These are phyloP conservation scores for Neocatenulostroma microsporum DNA, from an alignment of 2,329 filamentous ascomycete species.

Conservation along the genomic window DNA sequence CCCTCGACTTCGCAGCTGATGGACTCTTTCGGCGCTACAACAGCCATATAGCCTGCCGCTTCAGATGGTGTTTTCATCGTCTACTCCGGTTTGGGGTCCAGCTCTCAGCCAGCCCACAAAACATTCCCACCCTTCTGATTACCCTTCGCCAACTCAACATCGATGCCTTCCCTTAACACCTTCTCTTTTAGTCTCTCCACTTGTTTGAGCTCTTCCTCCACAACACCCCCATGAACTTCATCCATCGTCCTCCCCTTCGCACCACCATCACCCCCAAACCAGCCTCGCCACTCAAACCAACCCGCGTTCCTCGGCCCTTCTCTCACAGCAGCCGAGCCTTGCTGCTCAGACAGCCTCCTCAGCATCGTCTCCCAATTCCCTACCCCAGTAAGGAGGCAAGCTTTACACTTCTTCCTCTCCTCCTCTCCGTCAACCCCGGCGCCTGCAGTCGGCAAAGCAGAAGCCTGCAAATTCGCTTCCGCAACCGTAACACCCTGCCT, in stretches of 20 bases:
- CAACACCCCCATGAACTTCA: slow-evolving; percentile 10
- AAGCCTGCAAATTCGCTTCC: slow-evolving; percentile 43
- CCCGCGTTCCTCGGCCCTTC: slow-evolving; percentile 11
- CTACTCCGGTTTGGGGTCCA: neutral
- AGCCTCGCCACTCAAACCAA: slow-evolving; percentile 21
- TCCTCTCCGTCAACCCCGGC: slow-evolving; percentile 17
- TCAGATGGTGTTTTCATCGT: neutral
- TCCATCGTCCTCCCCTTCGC: slow-evolving; percentile 18
- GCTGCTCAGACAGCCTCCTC: slow-evolving; percentile 49
- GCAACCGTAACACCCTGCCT: slow-evolving; percentile 76
- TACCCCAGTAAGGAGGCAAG: slow-evolving; percentile 70
- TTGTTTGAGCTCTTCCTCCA: slow-evolving; percentile 13
- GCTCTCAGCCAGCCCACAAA: slow-evolving; percentile 15
- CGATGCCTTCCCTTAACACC: slow-evolving; percentile 19
- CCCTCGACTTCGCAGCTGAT: too few species aligned
- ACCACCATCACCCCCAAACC: slow-evolving; percentile 17
- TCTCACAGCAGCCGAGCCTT: slow-evolving; percentile 17
- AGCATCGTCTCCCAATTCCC: slow-evolving; percentile 82
- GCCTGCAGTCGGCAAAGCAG: neutral
- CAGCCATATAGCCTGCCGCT: too few species aligned
- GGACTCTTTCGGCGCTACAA: too few species aligned
- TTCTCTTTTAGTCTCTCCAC: slow-evolving; percentile 18
- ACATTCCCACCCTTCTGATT: slow-evolving; percentile 5
- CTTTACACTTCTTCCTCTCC: slow-evolving; percentile 57
- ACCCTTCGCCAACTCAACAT: slow-evolving; percentile 10